Evolutionary conservation across 2,329 filamentous ascomycete species (phyloP).

Genomic region (Fusarium beomiforme): DNA sequence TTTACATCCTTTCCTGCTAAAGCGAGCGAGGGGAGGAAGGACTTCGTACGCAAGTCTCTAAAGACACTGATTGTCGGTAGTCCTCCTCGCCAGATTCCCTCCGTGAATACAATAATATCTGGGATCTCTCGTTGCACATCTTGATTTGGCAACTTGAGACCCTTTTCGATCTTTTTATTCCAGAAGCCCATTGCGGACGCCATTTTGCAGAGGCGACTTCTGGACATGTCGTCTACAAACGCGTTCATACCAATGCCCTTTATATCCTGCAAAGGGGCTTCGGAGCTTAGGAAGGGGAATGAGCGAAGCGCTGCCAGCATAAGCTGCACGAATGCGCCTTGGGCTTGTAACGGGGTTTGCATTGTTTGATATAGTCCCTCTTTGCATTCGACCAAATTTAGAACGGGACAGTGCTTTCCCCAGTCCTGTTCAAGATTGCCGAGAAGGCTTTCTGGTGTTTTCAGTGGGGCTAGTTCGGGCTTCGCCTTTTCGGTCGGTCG

Average conservation of each 20-base stretch:
- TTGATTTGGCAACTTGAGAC: not conserved
- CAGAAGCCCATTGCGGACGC: not conserved
- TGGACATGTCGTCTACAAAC: not conserved
- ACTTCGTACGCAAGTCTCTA: not conserved
- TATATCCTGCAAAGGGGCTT: not conserved
- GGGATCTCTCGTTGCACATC: not conserved
- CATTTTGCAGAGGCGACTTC: not conserved
- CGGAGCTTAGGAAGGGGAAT: not conserved
- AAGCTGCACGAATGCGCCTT: not conserved
- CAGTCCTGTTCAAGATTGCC: conserved; percentile 2
- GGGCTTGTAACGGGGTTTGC: not conserved
- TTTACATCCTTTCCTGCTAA: not conserved
- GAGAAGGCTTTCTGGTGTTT: not conserved
- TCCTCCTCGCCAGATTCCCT: not conserved
- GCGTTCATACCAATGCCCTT: not conserved
- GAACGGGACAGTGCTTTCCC: not conserved
- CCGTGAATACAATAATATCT: not conserved
- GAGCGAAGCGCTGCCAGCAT: not conserved
- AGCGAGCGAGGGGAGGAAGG: not conserved
- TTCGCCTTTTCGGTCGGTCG: not conserved
- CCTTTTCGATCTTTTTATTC: not conserved
- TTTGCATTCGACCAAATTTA: not conserved
- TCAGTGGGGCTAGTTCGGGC: not conserved
- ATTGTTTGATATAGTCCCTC: not conserved
- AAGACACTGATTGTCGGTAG: not conserved